Base-by-base conservation (phyloP, 345 rosid genomes). In the Tarenaya hassleriana region DNA sequence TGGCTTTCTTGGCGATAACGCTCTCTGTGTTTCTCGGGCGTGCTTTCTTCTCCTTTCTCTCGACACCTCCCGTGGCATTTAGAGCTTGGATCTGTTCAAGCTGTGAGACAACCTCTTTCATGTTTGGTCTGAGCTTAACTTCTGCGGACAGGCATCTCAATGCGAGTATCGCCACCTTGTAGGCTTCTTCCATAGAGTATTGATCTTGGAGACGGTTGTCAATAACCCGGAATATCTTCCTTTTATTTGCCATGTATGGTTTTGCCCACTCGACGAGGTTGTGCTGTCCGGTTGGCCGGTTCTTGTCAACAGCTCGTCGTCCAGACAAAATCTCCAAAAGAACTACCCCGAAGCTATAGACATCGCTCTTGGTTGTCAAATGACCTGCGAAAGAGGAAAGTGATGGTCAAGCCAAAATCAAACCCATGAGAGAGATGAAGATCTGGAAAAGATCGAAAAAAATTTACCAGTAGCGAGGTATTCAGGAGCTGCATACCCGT, bases 301-400 rank as follows among this genome's bases (percentile, higher is more conserved):
- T 94, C 73, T 77, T 85, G 67, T 94, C 97, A 1, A 88, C 73
- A 15, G 80, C 94, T 73, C 97, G 81, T 46, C 84, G 77, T 34
- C 99, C 99, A 10, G 91, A 83, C 38, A 94, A 53, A 82, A 94
- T 72, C 68, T 94, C 99, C 50, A 94, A 77, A 62, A 94, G 72
- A 58, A 94, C 91, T 32, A 88, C 95, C 55, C 99, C 99, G 0
- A 77, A 94, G 77, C 99, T 86, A 58, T 83, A 94, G 41, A 94
- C 94, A 56, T 88, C 97, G 41, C 95, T 88, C 78, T 62, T 83
- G 16, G 84, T 59, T 51, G 87, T 80, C 64, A 94, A 66, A 69
- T 94, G 99, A 33, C 99, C 98, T 92, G 56, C 34, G 39, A 51
- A 40, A 13, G 41, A 41, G 52, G 38, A 56, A 35, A 40, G 58